Evolutionary conservation across 192 early-diverging fungal genomes (phyloP).

Genomic region (Podochytrium sp.): DNA sequence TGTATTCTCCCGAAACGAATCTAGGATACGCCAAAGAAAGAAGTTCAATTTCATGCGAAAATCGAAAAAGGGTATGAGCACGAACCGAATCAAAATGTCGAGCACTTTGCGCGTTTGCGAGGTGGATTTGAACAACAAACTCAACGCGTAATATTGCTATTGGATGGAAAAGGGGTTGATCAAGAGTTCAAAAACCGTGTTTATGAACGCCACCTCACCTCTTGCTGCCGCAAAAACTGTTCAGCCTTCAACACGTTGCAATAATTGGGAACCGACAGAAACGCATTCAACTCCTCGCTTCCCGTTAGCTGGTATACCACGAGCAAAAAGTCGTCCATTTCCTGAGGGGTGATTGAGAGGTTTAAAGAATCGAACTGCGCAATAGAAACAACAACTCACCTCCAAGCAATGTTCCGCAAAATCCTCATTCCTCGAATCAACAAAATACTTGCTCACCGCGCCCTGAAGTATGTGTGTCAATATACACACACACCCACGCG

Average conservation of each 20-base stretch:
- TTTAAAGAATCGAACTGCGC: not conserved
- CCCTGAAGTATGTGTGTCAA: conserved; percentile 37
- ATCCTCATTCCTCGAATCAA: conserved; percentile 1
- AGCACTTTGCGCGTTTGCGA: not conserved
- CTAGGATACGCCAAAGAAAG: not conserved
- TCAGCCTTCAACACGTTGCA: conserved; percentile 51
- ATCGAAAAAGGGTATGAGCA: not conserved
- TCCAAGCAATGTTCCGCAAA: conserved; percentile 14
- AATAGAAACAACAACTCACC: not conserved
- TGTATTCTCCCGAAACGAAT: not conserved
- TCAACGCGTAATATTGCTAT: not conserved
- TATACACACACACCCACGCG: not conserved
- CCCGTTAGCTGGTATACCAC: conserved; percentile 45
- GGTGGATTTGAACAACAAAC: not conserved
- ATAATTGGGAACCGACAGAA: conserved; percentile 48
- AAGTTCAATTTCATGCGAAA: not conserved
- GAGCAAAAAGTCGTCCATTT: conserved; percentile 59
- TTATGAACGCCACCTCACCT: conserved; percentile 49
- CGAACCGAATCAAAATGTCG: not conserved
- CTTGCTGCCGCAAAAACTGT: conserved; percentile 46
- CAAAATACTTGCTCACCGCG: not conserved
- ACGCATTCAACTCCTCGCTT: conserved; percentile 24
- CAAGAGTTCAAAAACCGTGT: not conserved
- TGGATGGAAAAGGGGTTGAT: not conserved
- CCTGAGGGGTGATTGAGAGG: conserved; percentile 23